A percentile compares a stretch with the other conserved stretches of the same genome.
These are phyloP conservation scores for Penicillium sp. DNA, from an alignment of 2,329 filamentous ascomycete species.

Conservation along the genomic window DNA sequence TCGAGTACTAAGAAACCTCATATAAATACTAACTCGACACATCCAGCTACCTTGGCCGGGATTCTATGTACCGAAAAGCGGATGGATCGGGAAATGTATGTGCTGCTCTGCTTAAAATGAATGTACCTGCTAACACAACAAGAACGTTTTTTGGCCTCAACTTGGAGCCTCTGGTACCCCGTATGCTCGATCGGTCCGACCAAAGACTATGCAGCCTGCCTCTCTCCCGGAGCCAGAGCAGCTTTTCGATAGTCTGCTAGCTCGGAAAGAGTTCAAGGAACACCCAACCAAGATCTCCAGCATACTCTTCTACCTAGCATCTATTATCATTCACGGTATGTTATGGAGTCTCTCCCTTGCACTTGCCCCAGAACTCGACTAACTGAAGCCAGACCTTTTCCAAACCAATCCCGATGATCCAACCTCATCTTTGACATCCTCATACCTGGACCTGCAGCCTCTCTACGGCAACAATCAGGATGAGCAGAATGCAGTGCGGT, in stretches of 20 bases:
- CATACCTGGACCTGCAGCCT: slow-evolving; percentile 68
- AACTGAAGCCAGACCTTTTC: slow-evolving; percentile 52
- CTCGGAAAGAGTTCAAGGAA: slow-evolving; percentile 55
- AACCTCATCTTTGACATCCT: slow-evolving; percentile 62
- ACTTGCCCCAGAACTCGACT: slow-evolving; percentile 7
- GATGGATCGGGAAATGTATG: slow-evolving; percentile 42
- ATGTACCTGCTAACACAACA: slow-evolving; percentile 36
- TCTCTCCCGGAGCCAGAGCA: slow-evolving; percentile 60
- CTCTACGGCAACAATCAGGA: slow-evolving; percentile 64
- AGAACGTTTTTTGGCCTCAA: slow-evolving; percentile 59
- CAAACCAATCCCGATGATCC: slow-evolving; percentile 59
- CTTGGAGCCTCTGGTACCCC: slow-evolving; percentile 61
- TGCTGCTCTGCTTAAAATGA: slow-evolving; percentile 4
- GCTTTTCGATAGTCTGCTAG: slow-evolving; percentile 64
- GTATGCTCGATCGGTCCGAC: slow-evolving; percentile 63
- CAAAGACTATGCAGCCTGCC: slow-evolving; percentile 52
- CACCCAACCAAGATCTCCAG: slow-evolving; percentile 70
- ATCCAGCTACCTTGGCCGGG: slow-evolving; percentile 35
- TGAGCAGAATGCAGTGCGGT: slow-evolving; percentile 60
- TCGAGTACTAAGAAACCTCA: slow-evolving; percentile 7
- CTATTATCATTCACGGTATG: slow-evolving; percentile 58
- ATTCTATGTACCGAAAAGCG: slow-evolving; percentile 32
- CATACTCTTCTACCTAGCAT: slow-evolving; percentile 69
- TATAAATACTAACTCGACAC: neutral
- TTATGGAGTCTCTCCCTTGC: neutral